These are phyloP conservation scores for Lecanicillium sp. DNA, from an alignment of 2,329 filamentous ascomycete genomes.

Conservation along the genomic window DNA sequence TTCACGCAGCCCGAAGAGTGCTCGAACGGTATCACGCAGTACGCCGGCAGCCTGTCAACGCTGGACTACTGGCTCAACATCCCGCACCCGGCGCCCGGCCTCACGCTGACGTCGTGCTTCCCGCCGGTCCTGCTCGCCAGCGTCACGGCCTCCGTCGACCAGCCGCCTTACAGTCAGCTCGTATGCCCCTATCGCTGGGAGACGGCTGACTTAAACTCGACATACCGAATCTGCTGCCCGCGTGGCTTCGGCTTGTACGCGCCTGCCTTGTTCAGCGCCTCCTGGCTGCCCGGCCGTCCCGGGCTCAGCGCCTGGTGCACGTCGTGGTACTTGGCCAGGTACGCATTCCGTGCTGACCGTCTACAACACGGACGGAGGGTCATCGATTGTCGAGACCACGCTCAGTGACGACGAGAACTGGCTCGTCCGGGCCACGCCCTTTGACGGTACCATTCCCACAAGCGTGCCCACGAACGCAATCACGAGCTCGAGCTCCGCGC, in stretches of 20 bases:
- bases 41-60: background rate
- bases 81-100: background rate
- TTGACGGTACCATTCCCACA: conserved; percentile 3
- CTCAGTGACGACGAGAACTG: background rate
- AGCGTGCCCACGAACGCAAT: background rate
- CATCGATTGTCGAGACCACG: background rate
- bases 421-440: conserved; percentile 4
- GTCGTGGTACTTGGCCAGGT: background rate
- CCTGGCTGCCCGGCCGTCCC: background rate
- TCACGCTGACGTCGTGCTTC: conserved; percentile 3
- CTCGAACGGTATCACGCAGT: conserved; percentile 3
- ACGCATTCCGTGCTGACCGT: conserved; percentile 1
- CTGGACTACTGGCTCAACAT: conserved; percentile 1
- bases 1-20: conserved; percentile 5
- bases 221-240: conserved; percentile 6
- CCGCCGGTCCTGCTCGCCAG: background rate
- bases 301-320: conserved; percentile 5
- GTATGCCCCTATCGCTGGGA: conserved; percentile 3
- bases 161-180: conserved; percentile 2
- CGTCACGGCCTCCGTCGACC: background rate
- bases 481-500: background rate
- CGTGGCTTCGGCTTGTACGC: no score
- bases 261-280: background rate
- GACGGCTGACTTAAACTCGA: background rate
- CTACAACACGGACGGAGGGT: background rate